Conservation (phyloP, 1,139 yeast genomes). For the Pichia inconspicua region DNA sequence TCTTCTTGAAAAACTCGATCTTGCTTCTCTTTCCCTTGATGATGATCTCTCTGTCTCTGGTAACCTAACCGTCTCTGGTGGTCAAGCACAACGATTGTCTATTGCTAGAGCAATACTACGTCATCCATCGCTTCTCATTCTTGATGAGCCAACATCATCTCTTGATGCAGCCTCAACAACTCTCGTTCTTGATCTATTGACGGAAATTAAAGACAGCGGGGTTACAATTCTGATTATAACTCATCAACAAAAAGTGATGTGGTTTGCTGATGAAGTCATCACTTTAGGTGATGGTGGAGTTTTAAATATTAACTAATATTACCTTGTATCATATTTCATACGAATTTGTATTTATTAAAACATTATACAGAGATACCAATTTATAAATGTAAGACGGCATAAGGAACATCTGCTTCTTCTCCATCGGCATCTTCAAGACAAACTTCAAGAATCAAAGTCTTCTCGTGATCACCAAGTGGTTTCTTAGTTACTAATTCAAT, state of each 20-base stretch:
- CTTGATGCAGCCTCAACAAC: conserved; percentile 52
- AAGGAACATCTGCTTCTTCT: conserved; percentile 95
- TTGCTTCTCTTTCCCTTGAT: conserved; percentile 42
- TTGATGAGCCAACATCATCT: conserved; percentile 80
- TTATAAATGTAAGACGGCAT: conserved; percentile 49
- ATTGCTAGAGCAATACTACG: conserved; percentile 68
- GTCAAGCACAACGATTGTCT: conserved; percentile 71
- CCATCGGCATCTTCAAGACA: conserved; percentile 90
- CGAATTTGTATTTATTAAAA: neutral
- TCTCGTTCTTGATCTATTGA: conserved; percentile 37
- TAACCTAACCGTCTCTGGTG: conserved; percentile 57
- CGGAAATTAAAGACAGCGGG: conserved; percentile 27
- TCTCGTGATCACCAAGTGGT: conserved; percentile 67
- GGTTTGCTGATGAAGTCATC: conserved; percentile 36
- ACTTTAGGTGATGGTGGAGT: conserved; percentile 40
- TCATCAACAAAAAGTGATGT: conserved; percentile 54
- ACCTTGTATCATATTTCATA: conserved; percentile 42
- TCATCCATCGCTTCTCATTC: conserved; percentile 51
- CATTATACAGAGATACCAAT: neutral
- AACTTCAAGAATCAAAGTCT: conserved; percentile 75
- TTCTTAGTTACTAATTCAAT: conserved; percentile 80
- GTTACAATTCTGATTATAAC: conserved; percentile 43
- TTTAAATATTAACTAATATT: neutral
- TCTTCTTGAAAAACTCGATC: conserved; percentile 32
- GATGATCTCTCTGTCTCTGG: conserved; percentile 48